Conservation (phyloP, 306 rosid species). For the Castanopsis chinensis region DNA sequence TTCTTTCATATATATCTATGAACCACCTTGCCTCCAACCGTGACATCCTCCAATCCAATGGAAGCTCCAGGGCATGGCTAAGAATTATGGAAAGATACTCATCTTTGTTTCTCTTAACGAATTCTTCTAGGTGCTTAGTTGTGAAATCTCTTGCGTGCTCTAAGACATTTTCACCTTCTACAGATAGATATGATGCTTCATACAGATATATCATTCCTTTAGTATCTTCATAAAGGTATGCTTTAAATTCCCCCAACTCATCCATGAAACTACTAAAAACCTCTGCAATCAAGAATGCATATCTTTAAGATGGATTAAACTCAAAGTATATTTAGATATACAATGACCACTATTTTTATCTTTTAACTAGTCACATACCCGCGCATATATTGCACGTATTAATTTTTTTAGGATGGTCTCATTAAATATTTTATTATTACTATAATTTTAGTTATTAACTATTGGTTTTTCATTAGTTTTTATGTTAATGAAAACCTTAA, state of each 20-base stretch:
- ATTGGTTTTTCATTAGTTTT: too few species aligned
- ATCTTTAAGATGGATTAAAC: neutral
- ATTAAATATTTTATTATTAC: too few species aligned
- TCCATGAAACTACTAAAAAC: slow-evolving; percentile 3
- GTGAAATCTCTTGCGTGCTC: slow-evolving; percentile 18
- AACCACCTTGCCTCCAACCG: slow-evolving; percentile 20
- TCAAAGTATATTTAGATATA: too few species aligned
- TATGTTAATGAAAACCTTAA: too few species aligned
- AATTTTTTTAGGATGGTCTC: too few species aligned
- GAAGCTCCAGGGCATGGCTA: slow-evolving; percentile 19
- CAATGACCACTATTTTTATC: too few species aligned
- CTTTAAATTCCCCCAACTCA: neutral
- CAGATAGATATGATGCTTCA: slow-evolving; percentile 9
- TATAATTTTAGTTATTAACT: too few species aligned
- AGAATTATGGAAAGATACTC: neutral
- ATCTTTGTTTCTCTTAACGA: neutral
- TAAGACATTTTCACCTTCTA: slow-evolving; percentile 7
- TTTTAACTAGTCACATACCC: too few species aligned
- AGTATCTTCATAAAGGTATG: neutral
- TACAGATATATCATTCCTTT: slow-evolving; percentile 14
- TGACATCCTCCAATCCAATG: slow-evolving; percentile 14
- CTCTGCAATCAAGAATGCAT: neutral
- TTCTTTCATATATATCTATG: slow-evolving; percentile 17
- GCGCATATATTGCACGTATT: too few species aligned
- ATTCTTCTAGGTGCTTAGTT: neutral